Evolutionary conservation across 495 filamentous ascomycete species (phyloP), one percentile per base, ranked within the genome.

Genomic region (Penicillium alfredii): DNA sequence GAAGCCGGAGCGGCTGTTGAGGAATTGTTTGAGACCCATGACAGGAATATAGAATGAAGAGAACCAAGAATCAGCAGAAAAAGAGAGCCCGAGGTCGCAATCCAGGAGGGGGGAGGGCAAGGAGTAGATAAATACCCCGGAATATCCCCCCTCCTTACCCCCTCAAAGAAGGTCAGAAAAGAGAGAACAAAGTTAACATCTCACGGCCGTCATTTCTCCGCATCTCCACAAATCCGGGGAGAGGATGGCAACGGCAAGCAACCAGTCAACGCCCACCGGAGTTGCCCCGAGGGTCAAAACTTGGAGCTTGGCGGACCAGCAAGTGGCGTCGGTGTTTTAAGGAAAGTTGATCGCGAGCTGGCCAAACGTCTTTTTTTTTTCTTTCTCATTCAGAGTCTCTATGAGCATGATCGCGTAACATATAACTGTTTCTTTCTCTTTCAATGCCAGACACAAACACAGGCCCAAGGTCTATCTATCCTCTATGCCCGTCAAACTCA

Each of bases 1-100:
- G 16, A 64, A 43, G 25, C 55, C 51, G 4, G 59, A 60, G 5
- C 62, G 60, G 23, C 33, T 55, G 25, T 60, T 58, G 16, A 66
- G n/a, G 36, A 61, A 47, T 2, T 44, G 22, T 30, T 47, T 44
- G 11, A 63, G 22, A 1, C 55, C 55, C 60, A 63, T 63, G 5
- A 24, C 23, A 14, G 25, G 11, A 23, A 25, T 18, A 22, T 8
- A 23, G 19, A 26, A 6, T 8, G 20, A 38, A 33, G 8, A 3
- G 6, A 17, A 16, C 6, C 4, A n/a, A 24, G 6, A 6, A 21
- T 8, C 14, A 9, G n/a, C 11, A 19, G 27, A 18, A 8, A 18
- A 27, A 30, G 12, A 3, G 18, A 35, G 8, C 11, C 35, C 26
- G 26, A 38, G 30, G 11, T 11, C 29, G 13, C n/a, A n/a, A n/a